Conservation (phyloP, 495 filamentous ascomycete species). For the Aspergillus biplanus region DNA sequence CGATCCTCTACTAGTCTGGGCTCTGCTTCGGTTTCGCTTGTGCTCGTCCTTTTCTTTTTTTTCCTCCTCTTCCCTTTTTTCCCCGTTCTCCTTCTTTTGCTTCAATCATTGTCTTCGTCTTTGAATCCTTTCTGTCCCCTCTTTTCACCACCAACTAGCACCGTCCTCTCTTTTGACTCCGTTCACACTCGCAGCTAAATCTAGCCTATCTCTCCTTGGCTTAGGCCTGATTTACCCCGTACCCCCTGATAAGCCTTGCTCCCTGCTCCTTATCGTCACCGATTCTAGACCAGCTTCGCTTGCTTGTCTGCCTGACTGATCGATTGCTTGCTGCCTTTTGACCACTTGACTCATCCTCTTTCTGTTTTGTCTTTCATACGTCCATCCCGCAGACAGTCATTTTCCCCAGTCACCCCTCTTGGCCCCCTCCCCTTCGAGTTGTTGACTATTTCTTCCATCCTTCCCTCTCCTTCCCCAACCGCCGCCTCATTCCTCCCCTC, state of each 20-base stretch:
- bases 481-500: background rate
- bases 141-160: background rate
- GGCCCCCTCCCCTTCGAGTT: background rate
- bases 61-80: conserved; percentile 10
- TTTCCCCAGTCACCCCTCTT: background rate
- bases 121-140: conserved; percentile 16
- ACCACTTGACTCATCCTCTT: conserved; percentile 17
- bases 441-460: conserved; percentile 8
- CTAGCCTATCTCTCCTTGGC: conserved; percentile 9
- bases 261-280: conserved; percentile 25
- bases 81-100: conserved; percentile 18
- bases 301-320: conserved; percentile 16
- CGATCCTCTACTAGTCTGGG: background rate
- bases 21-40: conserved; percentile 4
- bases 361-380: conserved; percentile 1
- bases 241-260: conserved; percentile 30
- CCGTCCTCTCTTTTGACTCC: conserved; percentile 10
- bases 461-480: background rate
- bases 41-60: conserved; percentile 10
- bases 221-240: conserved; percentile 17
- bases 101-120: conserved; percentile 8
- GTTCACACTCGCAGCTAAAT: conserved; percentile 12
- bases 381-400: conserved; percentile 3
- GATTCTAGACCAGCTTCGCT: conserved; percentile 17
- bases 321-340: conserved; percentile 9